phyloP scores from a whole-genome alignment of 2,329 filamentous ascomycete genomes.

The Talaromyces pinophilus region DNA sequence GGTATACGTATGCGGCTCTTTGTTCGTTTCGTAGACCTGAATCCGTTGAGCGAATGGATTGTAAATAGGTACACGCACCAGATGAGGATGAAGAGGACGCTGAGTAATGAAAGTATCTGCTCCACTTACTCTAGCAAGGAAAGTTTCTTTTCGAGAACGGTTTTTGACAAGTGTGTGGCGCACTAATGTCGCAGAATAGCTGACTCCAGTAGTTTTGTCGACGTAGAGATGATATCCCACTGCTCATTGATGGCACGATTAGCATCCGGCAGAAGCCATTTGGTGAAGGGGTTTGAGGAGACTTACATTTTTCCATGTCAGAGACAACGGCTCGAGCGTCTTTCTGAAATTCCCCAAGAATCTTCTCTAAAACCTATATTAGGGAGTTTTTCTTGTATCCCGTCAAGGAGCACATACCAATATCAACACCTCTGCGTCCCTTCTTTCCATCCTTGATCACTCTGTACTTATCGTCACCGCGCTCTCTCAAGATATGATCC shows the following conservation, averaged over 20 bases:
- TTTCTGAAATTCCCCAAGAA: constrained; percentile 26
- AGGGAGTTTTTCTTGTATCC: background rate
- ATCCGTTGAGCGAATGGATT: constrained; percentile 29
- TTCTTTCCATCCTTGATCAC: constrained; percentile 14
- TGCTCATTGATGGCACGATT: constrained; percentile 32
- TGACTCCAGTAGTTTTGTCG: constrained; percentile 60
- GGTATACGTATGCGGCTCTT: constrained; percentile 61
- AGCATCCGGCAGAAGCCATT: background rate
- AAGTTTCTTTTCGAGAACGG: constrained; percentile 55
- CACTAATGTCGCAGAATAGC: constrained; percentile 64
- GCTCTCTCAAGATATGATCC: constrained; percentile 42
- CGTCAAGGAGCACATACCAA: constrained; percentile 14
- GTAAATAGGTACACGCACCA: constrained; percentile 26
- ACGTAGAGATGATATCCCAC: constrained; percentile 65
- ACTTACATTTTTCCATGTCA: constrained; percentile 29
- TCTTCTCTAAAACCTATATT: constrained; percentile 11
- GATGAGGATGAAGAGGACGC: constrained; percentile 13
- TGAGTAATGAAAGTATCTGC: constrained; percentile 22
- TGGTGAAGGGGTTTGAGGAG: background rate
- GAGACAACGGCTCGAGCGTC: constrained; percentile 26
- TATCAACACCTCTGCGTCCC: background rate
- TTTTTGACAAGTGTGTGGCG: constrained; percentile 54
- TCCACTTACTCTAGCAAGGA: constrained; percentile 58
- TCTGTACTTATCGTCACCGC: constrained; percentile 30
- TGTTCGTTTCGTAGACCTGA: constrained; percentile 68